These are phyloP conservation scores for Rhytidiadelphus loreus DNA, from an alignment of 225 moss, liverwort and hornwort species.

Conservation along the genomic window DNA sequence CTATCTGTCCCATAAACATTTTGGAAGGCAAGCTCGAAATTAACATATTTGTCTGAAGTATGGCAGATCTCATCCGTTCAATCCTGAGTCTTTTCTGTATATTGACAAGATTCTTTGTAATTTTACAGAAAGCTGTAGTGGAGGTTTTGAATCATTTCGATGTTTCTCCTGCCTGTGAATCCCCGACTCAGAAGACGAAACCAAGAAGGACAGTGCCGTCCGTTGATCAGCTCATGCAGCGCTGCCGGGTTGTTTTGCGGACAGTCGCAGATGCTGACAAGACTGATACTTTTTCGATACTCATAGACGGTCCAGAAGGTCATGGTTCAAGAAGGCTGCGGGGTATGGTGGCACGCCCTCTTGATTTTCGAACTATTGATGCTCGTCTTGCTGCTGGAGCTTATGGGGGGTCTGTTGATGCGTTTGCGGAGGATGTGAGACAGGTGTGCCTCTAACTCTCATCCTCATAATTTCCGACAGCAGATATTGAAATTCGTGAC, in stretches of 20 bases:
- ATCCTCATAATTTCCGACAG: neutral
- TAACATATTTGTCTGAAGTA: neutral
- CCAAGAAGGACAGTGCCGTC: slow-evolving; percentile 24
- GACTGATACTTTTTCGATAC: slow-evolving; percentile 44
- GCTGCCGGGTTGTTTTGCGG: slow-evolving; percentile 61
- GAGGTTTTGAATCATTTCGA: slow-evolving; percentile 47
- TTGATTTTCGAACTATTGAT: slow-evolving; percentile 99
- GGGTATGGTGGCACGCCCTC: slow-evolving; percentile 82
- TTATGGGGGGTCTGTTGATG: slow-evolving; percentile 79
- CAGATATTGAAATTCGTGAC: neutral
- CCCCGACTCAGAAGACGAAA: slow-evolving; percentile 24
- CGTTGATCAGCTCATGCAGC: slow-evolving; percentile 49
- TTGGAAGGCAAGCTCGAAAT: neutral
- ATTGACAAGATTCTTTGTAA: neutral
- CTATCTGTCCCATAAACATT: neutral
- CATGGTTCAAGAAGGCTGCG: slow-evolving; percentile 48
- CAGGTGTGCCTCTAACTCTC: slow-evolving; percentile 46
- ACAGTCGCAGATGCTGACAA: slow-evolving; percentile 57
- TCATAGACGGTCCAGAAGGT: slow-evolving; percentile 50
- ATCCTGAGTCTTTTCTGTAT: neutral
- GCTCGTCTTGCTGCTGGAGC: slow-evolving; percentile 94
- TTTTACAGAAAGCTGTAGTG: slow-evolving; percentile 53
- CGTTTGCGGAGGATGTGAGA: slow-evolving; percentile 90
- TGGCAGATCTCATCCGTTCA: neutral
- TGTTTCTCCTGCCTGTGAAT: slow-evolving; percentile 35